Conservation (phyloP, 495 filamentous ascomycete genomes). For the Margaritispora aquatica region DNA sequence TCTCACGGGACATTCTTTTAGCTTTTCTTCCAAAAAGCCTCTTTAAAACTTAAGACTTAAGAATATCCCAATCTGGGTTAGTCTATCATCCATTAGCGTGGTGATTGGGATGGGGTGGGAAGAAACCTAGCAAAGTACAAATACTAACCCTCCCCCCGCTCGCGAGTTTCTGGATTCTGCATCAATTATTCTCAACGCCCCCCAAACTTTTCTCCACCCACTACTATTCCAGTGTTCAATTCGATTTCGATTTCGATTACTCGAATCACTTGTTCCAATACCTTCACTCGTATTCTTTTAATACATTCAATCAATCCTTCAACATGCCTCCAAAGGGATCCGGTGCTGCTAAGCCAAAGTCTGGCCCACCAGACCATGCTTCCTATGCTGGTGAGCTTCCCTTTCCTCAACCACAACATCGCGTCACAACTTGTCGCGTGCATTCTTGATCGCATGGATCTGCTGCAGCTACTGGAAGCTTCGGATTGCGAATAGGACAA, state of each 20-base stretch:
- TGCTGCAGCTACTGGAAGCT: conserved; percentile 8
- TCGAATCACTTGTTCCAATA: not conserved
- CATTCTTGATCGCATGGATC: conserved; percentile 13
- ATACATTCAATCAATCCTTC: conserved; percentile 15
- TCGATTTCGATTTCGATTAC: not conserved
- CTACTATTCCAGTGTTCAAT: not conserved
- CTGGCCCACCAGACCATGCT: conserved; percentile 18
- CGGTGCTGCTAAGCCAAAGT: conserved; percentile 15
- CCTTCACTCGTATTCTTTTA: conserved; percentile 9
- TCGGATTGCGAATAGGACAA: not conserved
- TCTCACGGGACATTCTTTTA: too few relatives aligned
- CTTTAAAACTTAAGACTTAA: too few relatives aligned
- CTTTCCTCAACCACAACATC: conserved; percentile 14
- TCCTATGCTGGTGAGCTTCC: conserved; percentile 20
- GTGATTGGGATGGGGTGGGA: not conserved
- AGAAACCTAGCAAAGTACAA: conserved; percentile 8
- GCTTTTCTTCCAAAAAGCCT: too few relatives aligned
- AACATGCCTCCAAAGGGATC: conserved; percentile 23
- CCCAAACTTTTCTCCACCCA: conserved; percentile 3
- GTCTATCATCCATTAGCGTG: not conserved
- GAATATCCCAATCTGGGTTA: not conserved
- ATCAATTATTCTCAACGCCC: conserved; percentile 5
- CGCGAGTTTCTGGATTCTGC: conserved; percentile 8
- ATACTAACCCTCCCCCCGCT: conserved; percentile 5
- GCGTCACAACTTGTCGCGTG: conserved; percentile 5